phyloP scores from a whole-genome alignment of 1,284 basidiomycete species.

The Ceratobasidium sp. region DNA sequence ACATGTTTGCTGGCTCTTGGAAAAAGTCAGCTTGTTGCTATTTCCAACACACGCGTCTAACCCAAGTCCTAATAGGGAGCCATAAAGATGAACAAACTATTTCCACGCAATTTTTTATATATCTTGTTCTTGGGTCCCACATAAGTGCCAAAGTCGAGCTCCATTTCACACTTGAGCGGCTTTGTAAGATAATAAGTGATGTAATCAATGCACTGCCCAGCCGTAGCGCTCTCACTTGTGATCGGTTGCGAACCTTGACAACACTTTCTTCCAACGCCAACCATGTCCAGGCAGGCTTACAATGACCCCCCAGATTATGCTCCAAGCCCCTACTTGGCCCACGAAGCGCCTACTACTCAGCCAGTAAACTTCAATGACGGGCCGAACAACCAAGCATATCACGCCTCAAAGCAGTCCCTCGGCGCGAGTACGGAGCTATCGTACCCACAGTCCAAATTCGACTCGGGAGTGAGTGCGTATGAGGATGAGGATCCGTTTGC shows the following conservation, averaged over 20 bases:
- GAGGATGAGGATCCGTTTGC: slow-evolving; percentile 39
- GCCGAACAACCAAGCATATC: slow-evolving; percentile 2
- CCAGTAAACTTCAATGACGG: slow-evolving; percentile 43
- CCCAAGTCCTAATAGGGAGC: not conserved
- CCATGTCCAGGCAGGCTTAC: slow-evolving; percentile 37
- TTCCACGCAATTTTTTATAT: not conserved
- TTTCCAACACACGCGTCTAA: not conserved
- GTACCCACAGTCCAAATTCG: slow-evolving; percentile 41
- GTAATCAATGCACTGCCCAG: slow-evolving; percentile 25
- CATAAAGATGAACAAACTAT: not conserved
- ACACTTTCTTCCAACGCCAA: slow-evolving; percentile 3
- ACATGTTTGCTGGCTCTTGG: slow-evolving; percentile 44
- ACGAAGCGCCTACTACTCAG: slow-evolving; percentile 21
- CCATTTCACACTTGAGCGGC: not conserved
- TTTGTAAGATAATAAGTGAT: not conserved
- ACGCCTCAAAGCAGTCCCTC: slow-evolving; percentile 24
- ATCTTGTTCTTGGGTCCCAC: not conserved
- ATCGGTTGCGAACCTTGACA: slow-evolving; percentile 20
- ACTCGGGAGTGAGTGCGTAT: slow-evolving; percentile 36
- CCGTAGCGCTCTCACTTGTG: not conserved
- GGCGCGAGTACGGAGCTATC: slow-evolving; percentile 41
- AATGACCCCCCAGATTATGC: slow-evolving; percentile 27
- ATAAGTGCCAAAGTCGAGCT: not conserved
- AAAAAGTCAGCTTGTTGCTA: slow-evolving; percentile 15
- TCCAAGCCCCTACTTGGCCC: not conserved